These are phyloP conservation scores for Rhododendron ovatum DNA, from an alignment of 148 eudicot genomes.

Conservation along the genomic window DNA sequence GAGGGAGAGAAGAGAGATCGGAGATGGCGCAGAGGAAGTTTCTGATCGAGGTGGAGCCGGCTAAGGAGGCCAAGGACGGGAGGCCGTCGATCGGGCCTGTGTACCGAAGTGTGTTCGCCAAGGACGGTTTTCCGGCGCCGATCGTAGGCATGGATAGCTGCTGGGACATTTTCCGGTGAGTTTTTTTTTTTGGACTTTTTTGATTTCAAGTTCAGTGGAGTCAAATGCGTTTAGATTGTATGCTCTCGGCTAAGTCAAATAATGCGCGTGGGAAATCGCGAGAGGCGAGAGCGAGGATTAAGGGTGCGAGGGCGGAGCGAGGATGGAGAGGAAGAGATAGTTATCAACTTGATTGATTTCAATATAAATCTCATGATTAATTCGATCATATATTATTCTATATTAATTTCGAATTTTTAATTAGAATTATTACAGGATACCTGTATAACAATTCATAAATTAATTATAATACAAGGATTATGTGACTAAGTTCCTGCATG, in stretches of 20 bases:
- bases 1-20: conserved; percentile 19
- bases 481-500: not conserved
- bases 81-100: conserved; percentile 72
- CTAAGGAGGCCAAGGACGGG: conserved; percentile 44
- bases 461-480: too few relatives aligned
- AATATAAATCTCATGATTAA: too few relatives aligned
- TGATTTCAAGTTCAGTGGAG: not conserved
- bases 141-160: conserved; percentile 68
- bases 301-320: not conserved
- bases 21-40: conserved; percentile 42
- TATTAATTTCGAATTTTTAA: too few relatives aligned
- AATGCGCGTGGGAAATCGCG: not conserved
- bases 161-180: conserved; percentile 88
- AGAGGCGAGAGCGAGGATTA: too few relatives aligned
- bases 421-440: too few relatives aligned
- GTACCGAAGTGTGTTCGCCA: conserved; percentile 69
- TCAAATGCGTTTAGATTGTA: not conserved
- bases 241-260: not conserved
- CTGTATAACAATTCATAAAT: too few relatives aligned
- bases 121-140: conserved; percentile 66
- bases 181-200: not conserved
- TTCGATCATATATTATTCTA: too few relatives aligned
- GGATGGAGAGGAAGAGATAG: not conserved
- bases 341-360: too few relatives aligned
- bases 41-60: conserved; percentile 63